These are phyloP conservation scores for Talaromyces liani DNA, from an alignment of 495 filamentous ascomycete species.

Conservation along the genomic window DNA sequence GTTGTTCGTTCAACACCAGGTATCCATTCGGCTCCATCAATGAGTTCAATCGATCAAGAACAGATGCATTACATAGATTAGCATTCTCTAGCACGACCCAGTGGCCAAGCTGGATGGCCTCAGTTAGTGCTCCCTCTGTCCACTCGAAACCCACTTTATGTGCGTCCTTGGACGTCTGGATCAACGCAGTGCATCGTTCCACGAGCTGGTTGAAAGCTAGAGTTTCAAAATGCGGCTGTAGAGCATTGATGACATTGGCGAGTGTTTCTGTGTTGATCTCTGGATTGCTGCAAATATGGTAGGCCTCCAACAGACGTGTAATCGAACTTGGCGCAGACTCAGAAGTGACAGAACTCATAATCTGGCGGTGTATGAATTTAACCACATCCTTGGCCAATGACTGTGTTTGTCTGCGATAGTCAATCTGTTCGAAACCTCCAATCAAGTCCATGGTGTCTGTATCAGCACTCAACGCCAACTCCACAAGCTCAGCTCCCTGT, in stretches of 20 bases:
- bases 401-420: constrained; percentile 61
- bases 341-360: constrained; percentile 40
- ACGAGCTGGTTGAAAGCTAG: constrained; percentile 26
- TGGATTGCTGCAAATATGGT: constrained; percentile 24
- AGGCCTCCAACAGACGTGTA: constrained; percentile 23
- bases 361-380: constrained; percentile 43
- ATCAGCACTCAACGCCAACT: constrained; percentile 81
- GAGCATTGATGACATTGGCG: constrained; percentile 22
- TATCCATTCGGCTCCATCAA: constrained; percentile 84
- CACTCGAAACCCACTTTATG: constrained; percentile 81
- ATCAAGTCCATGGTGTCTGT: constrained; percentile 96
- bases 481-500: constrained; percentile 62
- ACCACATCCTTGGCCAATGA: constrained; percentile 46
- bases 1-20: constrained; percentile 87
- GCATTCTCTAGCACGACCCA: constrained; percentile 97
- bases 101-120: constrained; percentile 74
- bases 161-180: constrained; percentile 39
- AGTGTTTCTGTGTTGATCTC: constrained; percentile 29
- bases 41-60: constrained; percentile 91
- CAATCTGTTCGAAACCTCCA: constrained; percentile 92
- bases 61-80: constrained; percentile 90
- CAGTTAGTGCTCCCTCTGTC: constrained; percentile 86
- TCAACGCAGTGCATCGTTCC: constrained; percentile 28
- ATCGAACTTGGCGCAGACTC: constrained; percentile 32
- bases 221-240: constrained; percentile 24